Base-by-base conservation (phyloP, 2,329 filamentous ascomycete species). In the Fusarium sterilihyphosum region DNA sequence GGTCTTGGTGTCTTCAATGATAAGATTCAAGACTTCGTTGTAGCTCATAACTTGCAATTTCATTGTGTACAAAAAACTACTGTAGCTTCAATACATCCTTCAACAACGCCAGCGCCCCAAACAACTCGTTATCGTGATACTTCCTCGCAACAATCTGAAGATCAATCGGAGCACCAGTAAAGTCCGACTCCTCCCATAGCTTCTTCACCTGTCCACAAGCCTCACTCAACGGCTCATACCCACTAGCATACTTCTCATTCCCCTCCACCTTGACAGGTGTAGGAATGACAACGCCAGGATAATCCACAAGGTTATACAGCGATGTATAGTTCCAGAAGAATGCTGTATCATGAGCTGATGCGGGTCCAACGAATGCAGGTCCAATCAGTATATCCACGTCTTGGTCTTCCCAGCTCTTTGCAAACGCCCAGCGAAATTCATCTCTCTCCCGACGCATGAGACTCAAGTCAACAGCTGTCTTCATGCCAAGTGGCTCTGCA, bases 301-400 rank as follows among this genome's bases (percentile, higher is more conserved):
- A 92, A 78, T 93, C 90, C 9, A 93, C 84, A 58, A 92, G 73
- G 77, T 93, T 93, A 89, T 90, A 93, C 69, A 90, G 86, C 4
- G 86, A 83, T 0, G 89, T 92, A 73, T 93, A 93, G 3, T 86
- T 86, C 90, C 90, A 92, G 82, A 73, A 91, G 47, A 86, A 85
- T 84, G 5, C 59, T 9, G 66, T 58, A 8, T 60, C 54, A 22
- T 57, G 52, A 14, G 49, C 46, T 44, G 58, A 60, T 17, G 69
- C 65, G 0, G 65, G 60, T 4, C 69, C 69, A 1, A 72, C 26
- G 4, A 46, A 60, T 26, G 65, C 40, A 3, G 68, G 68, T 24
- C 53, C 58, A 16, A 71, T 41, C 2, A 71, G 50, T 14, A 71
- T 52, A 8, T 69, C 66, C 4, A 69, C 58, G 20, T 56, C 58